phyloP scores from a whole-genome alignment of 78 protist genomes.

The Dictyostelium discoideum region dicty_2.7 NC_007090.3:1947501-1948000 shows the following conservation, averaged over 20 bases:
- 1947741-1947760: background rate
- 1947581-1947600: background rate
- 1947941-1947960: constrained; percentile 92
- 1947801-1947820: constrained; percentile 30
- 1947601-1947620: background rate
- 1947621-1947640: background rate
- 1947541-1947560: background rate
- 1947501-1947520: background rate
- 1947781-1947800: background rate
- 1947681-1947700: background rate
- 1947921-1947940: constrained; percentile 99
- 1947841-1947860: constrained; percentile 7
- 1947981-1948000: constrained; percentile 90
- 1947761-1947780: background rate
- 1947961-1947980: constrained; percentile 70
- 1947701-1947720: background rate
- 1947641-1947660: background rate
- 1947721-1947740: background rate
- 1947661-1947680: background rate
- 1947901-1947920: constrained; percentile 92
- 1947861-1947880: constrained; percentile 48
- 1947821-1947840: constrained; percentile 1
- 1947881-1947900: constrained; percentile 51
- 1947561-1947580: background rate
- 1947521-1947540: constrained; percentile 5